A percentile compares a stretch with the other conserved stretches of the same genome.
Conservation (phyloP, 768 basidiomycete species). For the Astraeus odoratus region DNA sequence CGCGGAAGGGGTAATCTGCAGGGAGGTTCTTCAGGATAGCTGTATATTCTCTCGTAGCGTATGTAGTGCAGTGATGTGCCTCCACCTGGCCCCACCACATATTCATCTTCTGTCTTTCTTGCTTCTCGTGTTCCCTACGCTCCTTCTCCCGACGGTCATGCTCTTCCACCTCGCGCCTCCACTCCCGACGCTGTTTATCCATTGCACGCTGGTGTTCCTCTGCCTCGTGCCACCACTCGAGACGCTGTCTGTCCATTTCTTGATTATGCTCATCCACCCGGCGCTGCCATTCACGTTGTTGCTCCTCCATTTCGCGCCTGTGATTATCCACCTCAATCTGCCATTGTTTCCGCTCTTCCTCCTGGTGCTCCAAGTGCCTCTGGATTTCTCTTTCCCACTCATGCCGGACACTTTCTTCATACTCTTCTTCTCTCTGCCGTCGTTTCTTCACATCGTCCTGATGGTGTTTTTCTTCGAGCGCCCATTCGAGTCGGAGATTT, state of each 20-base stretch:
- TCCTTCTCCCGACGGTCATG: constrained; percentile 14
- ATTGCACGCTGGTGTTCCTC: not conserved
- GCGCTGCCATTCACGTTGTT: not conserved
- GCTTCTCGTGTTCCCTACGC: constrained; percentile 8
- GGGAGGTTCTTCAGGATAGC: constrained; percentile 26
- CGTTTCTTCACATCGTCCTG: not conserved
- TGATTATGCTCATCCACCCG: not conserved
- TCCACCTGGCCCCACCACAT: constrained; percentile 18
- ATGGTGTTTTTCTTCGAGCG: not conserved
- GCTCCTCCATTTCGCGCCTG: not conserved
- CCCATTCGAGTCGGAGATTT: not conserved
- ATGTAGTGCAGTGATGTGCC: constrained; percentile 20
- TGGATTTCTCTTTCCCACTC: not conserved
- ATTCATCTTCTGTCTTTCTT: constrained; percentile 13
- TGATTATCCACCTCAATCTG: not conserved
- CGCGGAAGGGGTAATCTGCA: constrained; percentile 8
- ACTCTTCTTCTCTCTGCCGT: not conserved
- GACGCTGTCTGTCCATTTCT: not conserved
- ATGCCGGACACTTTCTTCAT: not conserved
- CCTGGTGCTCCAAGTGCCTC: not conserved
- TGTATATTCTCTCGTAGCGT: constrained; percentile 23
- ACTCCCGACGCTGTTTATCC: constrained; percentile 6
- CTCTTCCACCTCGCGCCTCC: constrained; percentile 14
- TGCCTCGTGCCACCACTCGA: not conserved
- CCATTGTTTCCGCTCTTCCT: not conserved